phyloP scores from a whole-genome alignment of 2,329 filamentous ascomycete genomes.

The Colletotrichum paranaense region DNA sequence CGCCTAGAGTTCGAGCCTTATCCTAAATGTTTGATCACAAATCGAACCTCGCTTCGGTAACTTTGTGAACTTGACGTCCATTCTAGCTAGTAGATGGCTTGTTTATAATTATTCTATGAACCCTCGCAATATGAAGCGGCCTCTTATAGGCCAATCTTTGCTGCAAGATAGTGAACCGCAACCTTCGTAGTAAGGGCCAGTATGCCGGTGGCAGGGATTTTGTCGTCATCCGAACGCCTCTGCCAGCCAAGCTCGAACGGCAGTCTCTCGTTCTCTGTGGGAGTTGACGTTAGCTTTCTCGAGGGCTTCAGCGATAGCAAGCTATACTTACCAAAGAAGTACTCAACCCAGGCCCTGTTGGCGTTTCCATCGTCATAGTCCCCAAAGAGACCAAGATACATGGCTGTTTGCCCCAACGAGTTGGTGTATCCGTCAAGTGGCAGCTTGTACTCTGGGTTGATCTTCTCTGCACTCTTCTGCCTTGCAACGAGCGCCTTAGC shows the following conservation, averaged over 20 bases:
- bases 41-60: background rate
- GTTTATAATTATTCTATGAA: too few species aligned
- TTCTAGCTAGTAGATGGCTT: too few species aligned
- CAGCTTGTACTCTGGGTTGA: slow-evolving; percentile 40
- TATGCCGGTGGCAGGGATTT: slow-evolving; percentile 16
- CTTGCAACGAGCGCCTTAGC: slow-evolving; percentile 41
- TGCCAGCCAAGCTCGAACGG: slow-evolving; percentile 14
- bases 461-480: slow-evolving; percentile 34
- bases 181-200: slow-evolving; percentile 19
- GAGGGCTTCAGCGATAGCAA: background rate
- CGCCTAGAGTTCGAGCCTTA: background rate
- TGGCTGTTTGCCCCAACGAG: slow-evolving; percentile 35
- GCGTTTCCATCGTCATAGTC: slow-evolving; percentile 36
- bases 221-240: slow-evolving; percentile 18
- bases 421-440: slow-evolving; percentile 17
- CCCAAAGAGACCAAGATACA: slow-evolving; percentile 36
- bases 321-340: slow-evolving; percentile 26
- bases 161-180: slow-evolving; percentile 12
- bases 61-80: background rate
- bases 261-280: slow-evolving; percentile 10
- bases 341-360: slow-evolving; percentile 31
- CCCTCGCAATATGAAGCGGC: too few species aligned
- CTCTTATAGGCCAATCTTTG: background rate
- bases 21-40: background rate
- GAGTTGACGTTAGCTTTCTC: background rate